A percentile compares a stretch with the other conserved stretches of the same genome.
phyloP scores from a whole-genome alignment of 169 alveolate species.

The Plasmodium billcollinsi region DNA sequence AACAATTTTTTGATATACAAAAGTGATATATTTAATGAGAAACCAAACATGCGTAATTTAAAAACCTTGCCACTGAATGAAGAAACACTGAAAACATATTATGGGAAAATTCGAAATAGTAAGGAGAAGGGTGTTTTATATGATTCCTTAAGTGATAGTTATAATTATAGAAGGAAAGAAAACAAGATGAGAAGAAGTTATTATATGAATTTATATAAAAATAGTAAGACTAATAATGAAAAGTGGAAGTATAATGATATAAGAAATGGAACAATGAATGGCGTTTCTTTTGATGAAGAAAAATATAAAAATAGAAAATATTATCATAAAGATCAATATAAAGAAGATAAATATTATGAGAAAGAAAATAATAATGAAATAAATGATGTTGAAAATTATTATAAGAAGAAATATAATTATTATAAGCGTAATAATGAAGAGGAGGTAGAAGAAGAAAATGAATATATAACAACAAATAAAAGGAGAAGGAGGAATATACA shows the following conservation, averaged over 20 bases:
- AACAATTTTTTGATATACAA: slow-evolving; percentile 53
- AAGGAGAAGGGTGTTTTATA: slow-evolving; percentile 24
- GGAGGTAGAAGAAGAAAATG: slow-evolving; percentile 11
- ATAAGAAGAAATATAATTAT: slow-evolving; percentile 16
- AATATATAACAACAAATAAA: slow-evolving; percentile 4
- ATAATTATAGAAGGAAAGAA: slow-evolving; percentile 15
- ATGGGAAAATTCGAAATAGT: neutral
- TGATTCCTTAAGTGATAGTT: slow-evolving; percentile 33
- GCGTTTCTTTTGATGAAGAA: too few relatives aligned
- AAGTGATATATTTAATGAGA: slow-evolving; percentile 24
- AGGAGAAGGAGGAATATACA: slow-evolving; percentile 46
- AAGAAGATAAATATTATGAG: slow-evolving; percentile 13
- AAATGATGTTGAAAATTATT: slow-evolving; percentile 18
- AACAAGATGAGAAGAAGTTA: slow-evolving; percentile 6
- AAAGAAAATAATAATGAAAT: slow-evolving; percentile 10
- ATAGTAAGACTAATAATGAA: slow-evolving; percentile 10
- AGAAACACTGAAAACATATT: slow-evolving; percentile 22
- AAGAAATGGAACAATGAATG: neutral
- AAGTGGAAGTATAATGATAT: slow-evolving; percentile 8
- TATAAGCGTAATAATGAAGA: neutral
- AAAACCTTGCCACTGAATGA: slow-evolving; percentile 13
- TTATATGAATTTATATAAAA: slow-evolving; percentile 25
- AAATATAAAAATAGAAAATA: neutral
- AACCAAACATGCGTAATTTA: neutral
- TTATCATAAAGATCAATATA: slow-evolving; percentile 11